Evolutionary conservation across 2,329 filamentous ascomycete genomes (phyloP).

Genomic region (Hymenoscyphus linearis): DNA sequence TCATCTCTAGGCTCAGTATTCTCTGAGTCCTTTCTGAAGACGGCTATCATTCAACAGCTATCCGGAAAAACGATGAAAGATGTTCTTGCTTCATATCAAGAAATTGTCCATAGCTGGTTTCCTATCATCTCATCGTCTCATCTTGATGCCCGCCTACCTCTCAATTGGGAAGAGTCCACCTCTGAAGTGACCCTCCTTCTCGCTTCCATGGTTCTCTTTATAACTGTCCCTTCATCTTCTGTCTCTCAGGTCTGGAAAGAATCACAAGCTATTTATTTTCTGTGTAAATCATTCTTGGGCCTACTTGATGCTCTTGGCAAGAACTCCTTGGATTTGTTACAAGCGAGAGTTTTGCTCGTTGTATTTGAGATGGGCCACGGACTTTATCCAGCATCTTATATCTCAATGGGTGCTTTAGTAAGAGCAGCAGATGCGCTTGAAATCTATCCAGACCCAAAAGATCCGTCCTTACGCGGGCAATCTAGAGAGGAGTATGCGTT

Average conservation of each 20-base stretch:
- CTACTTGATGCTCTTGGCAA: constrained; percentile 1
- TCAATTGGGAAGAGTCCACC: neutral
- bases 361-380: constrained; percentile 1
- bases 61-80: neutral
- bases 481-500: neutral
- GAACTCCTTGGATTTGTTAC: neutral
- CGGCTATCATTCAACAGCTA: neutral
- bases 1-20: neutral
- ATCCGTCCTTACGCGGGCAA: neutral
- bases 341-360: constrained; percentile 1
- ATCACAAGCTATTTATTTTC: neutral
- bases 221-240: neutral
- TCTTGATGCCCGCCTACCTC: neutral
- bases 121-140: neutral
- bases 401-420: neutral
- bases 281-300: neutral
- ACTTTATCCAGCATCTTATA: neutral
- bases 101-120: neutral
- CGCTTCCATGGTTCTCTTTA: neutral
- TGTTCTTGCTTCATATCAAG: neutral
- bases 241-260: neutral
- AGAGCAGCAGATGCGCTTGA: constrained; percentile 1
- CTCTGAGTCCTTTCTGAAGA: neutral
- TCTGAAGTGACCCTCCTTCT: neutral
- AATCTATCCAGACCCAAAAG: neutral